Conservation (phyloP, 2,329 filamentous ascomycete species). For the Talaromyces sp. region DNA sequence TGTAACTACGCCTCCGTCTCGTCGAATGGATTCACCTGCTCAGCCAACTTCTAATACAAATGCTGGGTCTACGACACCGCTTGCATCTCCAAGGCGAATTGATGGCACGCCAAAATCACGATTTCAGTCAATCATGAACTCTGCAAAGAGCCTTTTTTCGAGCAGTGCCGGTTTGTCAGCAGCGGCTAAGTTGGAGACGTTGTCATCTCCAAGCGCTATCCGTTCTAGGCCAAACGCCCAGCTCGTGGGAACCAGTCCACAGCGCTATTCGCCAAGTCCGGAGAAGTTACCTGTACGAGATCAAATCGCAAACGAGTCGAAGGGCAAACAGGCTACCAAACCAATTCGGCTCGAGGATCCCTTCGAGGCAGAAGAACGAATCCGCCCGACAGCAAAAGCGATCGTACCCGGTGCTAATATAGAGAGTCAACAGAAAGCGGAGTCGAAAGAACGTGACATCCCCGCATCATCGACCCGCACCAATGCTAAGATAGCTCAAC, state of each 20-base stretch:
- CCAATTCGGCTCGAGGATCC: slow-evolving; percentile 28
- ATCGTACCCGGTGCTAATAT: slow-evolving; percentile 27
- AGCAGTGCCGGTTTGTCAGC: slow-evolving; percentile 63
- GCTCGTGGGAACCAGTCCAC: slow-evolving; percentile 19
- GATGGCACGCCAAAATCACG: slow-evolving; percentile 90
- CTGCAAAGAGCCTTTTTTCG: slow-evolving; percentile 79
- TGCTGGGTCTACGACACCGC: slow-evolving; percentile 53
- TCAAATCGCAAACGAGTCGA: slow-evolving; percentile 58
- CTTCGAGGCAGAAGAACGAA: slow-evolving; percentile 22
- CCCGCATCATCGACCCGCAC: slow-evolving; percentile 18
- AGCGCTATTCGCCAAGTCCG: slow-evolving; percentile 24
- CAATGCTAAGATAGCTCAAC: slow-evolving; percentile 28
- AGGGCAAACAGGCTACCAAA: slow-evolving; percentile 26
- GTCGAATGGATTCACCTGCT: slow-evolving; percentile 55
- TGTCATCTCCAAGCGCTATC: slow-evolving; percentile 39
- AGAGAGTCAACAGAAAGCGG: slow-evolving; percentile 16
- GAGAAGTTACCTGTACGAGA: slow-evolving; percentile 37
- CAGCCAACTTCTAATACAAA: slow-evolving; percentile 59
- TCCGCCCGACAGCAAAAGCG: slow-evolving; percentile 32
- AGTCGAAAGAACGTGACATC: slow-evolving; percentile 30
- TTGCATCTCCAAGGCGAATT: slow-evolving; percentile 54
- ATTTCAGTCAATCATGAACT: slow-evolving; percentile 84
- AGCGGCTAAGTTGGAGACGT: slow-evolving; percentile 56
- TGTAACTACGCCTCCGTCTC: slow-evolving; percentile 55
- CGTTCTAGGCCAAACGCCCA: slow-evolving; percentile 29